Evolutionary conservation across 2,329 filamentous ascomycete genomes (phyloP).

Genomic region (Aspergillus niger): DNA sequence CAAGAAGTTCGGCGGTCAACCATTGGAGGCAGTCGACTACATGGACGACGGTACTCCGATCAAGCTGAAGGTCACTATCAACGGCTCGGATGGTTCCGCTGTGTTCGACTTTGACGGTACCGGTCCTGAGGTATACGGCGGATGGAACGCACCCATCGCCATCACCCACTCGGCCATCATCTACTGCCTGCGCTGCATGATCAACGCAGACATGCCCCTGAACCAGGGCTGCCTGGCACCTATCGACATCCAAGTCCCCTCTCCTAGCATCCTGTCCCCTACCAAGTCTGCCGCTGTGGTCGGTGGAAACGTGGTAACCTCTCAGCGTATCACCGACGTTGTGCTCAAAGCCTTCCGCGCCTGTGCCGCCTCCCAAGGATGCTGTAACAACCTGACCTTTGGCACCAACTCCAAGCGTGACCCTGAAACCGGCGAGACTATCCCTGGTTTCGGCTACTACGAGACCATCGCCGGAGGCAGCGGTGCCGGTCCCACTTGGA

Average conservation of each 20-base stretch:
- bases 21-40: slow-evolving; percentile 74
- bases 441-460: slow-evolving; percentile 83
- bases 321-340: slow-evolving; percentile 79
- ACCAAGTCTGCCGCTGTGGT: slow-evolving; percentile 78
- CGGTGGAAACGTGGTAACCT: slow-evolving; percentile 78
- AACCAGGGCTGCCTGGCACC: slow-evolving; percentile 84
- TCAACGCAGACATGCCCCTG: slow-evolving; percentile 78
- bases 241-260: slow-evolving; percentile 69
- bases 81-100: slow-evolving; percentile 72
- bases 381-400: slow-evolving; percentile 84
- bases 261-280: slow-evolving; percentile 72
- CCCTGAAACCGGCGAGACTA: slow-evolving; percentile 54
- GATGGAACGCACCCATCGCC: slow-evolving; percentile 78
- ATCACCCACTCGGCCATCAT: slow-evolving; percentile 84
- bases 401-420: slow-evolving; percentile 70
- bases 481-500: slow-evolving; percentile 74
- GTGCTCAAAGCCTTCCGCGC: slow-evolving; percentile 78
- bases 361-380: slow-evolving; percentile 76
- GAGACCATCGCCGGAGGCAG: slow-evolving; percentile 82
- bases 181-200: slow-evolving; percentile 79
- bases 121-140: slow-evolving; percentile 75
- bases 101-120: slow-evolving; percentile 79
- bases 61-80: slow-evolving; percentile 71
- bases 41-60: slow-evolving; percentile 88
- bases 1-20: slow-evolving; percentile 66